Evolutionary conservation across 768 basidiomycete genomes (phyloP), one percentile per base, ranked within the genome.

Genomic region (Leccinellum rugosiceps): DNA sequence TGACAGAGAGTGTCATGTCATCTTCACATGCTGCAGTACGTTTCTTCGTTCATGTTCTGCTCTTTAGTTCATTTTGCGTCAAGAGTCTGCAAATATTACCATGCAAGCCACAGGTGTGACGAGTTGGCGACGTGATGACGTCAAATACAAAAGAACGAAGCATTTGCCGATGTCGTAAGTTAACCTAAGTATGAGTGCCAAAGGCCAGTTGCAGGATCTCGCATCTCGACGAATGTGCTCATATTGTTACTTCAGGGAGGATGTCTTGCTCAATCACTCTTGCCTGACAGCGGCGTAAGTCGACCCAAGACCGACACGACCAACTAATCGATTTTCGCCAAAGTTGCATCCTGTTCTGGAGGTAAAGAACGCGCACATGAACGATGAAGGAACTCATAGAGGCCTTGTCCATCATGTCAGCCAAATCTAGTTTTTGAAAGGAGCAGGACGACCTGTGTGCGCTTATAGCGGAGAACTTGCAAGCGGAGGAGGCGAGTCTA

Each of bases 71-170:
- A 60, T 48, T 13, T 13, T 3, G 26, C 25, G 31, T 62, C 45
- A 13, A 73, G 95, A 98, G 65, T 96, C 94, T 19, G 91, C 93
- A 14, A 97, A 94, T 72, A 98, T 99, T 59, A 98, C 97, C 0
- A 86, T 84, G 10, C 97, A 99, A 77, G 96, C 97, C 9, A 99
- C 97, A 0, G 97, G 97, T 1, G 88, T 91, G 30, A 98, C 91
- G 31, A 96, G 89, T 71, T 99, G 97, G 97, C 78, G 97, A 43
- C 80, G 95, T 56, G 88, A 84, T 15, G 97, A 98, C 68, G 95
- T 98, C 67, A 96, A 95, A 72, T 98, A 99, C 74, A 90, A 97
- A 99, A 98, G 82, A 99, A 99, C 63, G 97, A 99, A 68, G 97
- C 97, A 0, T 99, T 98, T 64, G 96, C 98, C n/a, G 97, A 99